Evolutionary conservation across 306 rosid genomes (phyloP), one percentile per base, ranked within the genome.

Genomic region (Parietaria judaica): DNA sequence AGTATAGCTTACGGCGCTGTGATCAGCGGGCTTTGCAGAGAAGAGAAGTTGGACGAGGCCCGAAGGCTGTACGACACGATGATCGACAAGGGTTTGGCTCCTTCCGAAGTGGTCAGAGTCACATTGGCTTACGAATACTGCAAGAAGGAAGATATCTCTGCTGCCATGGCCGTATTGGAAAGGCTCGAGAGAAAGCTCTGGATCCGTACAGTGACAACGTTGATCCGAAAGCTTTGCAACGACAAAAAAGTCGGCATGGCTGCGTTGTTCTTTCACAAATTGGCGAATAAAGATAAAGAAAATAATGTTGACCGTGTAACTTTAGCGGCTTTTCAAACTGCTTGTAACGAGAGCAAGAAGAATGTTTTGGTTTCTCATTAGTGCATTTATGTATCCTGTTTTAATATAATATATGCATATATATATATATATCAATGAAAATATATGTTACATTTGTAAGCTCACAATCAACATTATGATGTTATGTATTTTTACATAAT

Each of bases 21-120:
- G 66, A 88, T 92, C 66, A 88, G 99, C 15, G 94, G 99, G 36
- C 87, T 88, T 48, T 88, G 95, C 74, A 88, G 77, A 67, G 88
- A 79, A 47, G 83, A 75, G 14, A 86, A 80, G 75, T 67, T 84
- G 81, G 84, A 82, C 0, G 82, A 88, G 73, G 96, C 95, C 60
- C 82, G 70, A n/a, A 54, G 63, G 17, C 51, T 88, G 51, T 86
- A 84, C 53, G 86, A 84, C 31, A 39, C 74, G 38, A 82, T 86
- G 96, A 72, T 84, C 44, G 87, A 88, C 55, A 86, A 84, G 73
- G 94, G 96, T 58, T 46, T 88, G 56, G 68, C 77, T 38, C 99
- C 95, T 5, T 88, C 95, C 64, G 96, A 92, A 82, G 96, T 92
- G 62, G 84, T 95, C 44, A 80, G 95, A 73, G 80, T 74, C 50